Evolutionary conservation across 306 rosid genomes (phyloP).

Genomic region (Leucaena leucocephala): DNA sequence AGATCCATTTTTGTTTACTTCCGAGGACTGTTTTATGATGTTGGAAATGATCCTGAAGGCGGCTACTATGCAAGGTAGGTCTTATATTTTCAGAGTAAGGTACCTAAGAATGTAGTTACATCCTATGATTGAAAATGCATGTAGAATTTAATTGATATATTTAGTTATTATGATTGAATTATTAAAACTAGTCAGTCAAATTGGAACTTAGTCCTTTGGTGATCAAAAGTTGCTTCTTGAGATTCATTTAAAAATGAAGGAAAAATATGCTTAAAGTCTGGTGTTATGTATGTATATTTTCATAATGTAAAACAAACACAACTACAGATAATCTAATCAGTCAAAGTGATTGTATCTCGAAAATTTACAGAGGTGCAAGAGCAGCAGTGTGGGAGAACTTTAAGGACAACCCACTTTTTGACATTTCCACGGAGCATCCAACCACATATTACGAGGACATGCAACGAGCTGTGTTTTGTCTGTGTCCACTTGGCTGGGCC

Average conservation of each 20-base stretch:
- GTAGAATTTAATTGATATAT: slow-evolving; percentile 15
- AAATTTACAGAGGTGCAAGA: slow-evolving; percentile 74
- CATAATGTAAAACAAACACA: slow-evolving; percentile 11
- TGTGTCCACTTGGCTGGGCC: slow-evolving; percentile 99
- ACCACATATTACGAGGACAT: slow-evolving; percentile 95
- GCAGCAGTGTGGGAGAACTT: slow-evolving; percentile 99
- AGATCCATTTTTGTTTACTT: slow-evolving; percentile 87
- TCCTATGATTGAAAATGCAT: slow-evolving; percentile 26
- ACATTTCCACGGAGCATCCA: slow-evolving; percentile 92
- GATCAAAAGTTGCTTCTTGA: slow-evolving; percentile 12
- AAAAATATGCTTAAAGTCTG: slow-evolving; percentile 9
- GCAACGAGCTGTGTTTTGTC: slow-evolving; percentile 95
- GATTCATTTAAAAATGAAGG: slow-evolving; percentile 2
- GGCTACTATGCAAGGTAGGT: slow-evolving; percentile 89
- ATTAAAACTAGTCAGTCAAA: slow-evolving; percentile 18
- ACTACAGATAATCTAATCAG: slow-evolving; percentile 22
- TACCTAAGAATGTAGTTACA: not conserved
- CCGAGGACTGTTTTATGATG: slow-evolving; percentile 87
- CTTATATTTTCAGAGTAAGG: slow-evolving; percentile 6
- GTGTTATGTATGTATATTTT: slow-evolving; percentile 21
- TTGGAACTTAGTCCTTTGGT: slow-evolving; percentile 16
- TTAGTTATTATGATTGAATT: slow-evolving; percentile 17
- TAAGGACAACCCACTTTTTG: slow-evolving; percentile 94
- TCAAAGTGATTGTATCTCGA: slow-evolving; percentile 34
- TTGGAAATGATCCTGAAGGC: slow-evolving; percentile 94